Evolutionary conservation across 371 early-diverging fungal genomes (phyloP).

Genomic region (Rhizopus arrhizus): DNA sequence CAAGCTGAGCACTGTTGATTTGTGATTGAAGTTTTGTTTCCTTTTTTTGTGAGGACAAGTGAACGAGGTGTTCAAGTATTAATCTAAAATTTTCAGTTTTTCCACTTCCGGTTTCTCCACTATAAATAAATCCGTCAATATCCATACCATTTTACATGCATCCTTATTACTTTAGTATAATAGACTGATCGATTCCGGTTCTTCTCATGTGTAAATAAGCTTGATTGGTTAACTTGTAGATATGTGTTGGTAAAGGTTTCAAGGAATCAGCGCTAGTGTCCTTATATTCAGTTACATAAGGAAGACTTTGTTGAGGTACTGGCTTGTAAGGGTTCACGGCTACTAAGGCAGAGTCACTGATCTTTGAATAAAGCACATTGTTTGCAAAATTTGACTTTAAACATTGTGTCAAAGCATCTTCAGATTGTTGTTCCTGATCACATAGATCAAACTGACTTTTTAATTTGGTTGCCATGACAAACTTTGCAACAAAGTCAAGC

Average conservation of each 20-base stretch:
- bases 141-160: slow-evolving; percentile 12
- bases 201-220: slow-evolving; percentile 82
- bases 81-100: slow-evolving; percentile 75
- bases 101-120: slow-evolving; percentile 92
- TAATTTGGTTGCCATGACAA: slow-evolving; percentile 1
- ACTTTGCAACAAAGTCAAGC: background rate
- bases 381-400: slow-evolving; percentile 40
- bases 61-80: slow-evolving; percentile 70
- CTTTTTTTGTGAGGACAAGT: slow-evolving; percentile 76
- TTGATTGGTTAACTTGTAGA: slow-evolving; percentile 76
- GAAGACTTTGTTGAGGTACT: slow-evolving; percentile 48
- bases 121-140: slow-evolving; percentile 27
- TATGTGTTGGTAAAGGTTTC: slow-evolving; percentile 72
- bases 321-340: slow-evolving; percentile 63
- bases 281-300: slow-evolving; percentile 78
- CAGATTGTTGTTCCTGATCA: slow-evolving; percentile 13
- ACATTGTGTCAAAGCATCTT: slow-evolving; percentile 21
- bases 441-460: slow-evolving; percentile 17
- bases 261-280: slow-evolving; percentile 61
- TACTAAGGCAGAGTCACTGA: slow-evolving; percentile 63
- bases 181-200: slow-evolving; percentile 82
- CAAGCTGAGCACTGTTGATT: slow-evolving; percentile 68
- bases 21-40: slow-evolving; percentile 79
- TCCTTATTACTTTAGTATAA: slow-evolving; percentile 58
- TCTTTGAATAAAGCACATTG: slow-evolving; percentile 63